Evolutionary conservation across 495 filamentous ascomycete species (phyloP).

Genomic region (Lophiostoma macrostomum): DNA sequence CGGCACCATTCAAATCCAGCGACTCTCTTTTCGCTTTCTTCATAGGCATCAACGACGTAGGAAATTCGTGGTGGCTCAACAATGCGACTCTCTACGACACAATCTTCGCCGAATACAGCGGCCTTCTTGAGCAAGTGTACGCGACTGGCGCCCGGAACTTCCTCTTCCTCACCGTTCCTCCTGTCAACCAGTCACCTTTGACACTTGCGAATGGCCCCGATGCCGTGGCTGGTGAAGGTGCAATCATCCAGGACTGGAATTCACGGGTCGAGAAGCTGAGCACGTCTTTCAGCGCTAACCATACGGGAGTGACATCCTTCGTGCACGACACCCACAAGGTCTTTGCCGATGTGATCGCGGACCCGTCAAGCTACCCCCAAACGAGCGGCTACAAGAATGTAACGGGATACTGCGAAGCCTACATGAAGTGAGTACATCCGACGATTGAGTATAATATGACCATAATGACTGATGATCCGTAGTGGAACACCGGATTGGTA

Average conservation of each 20-base stretch:
- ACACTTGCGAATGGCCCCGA: constrained; percentile 35
- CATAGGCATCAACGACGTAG: constrained; percentile 80
- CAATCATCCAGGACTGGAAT: constrained; percentile 37
- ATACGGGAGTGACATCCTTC: constrained; percentile 34
- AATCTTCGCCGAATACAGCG: constrained; percentile 59
- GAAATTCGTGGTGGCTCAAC: constrained; percentile 57
- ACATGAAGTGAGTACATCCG: constrained; percentile 50
- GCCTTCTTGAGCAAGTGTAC: constrained; percentile 55
- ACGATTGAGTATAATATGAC: too few relatives aligned
- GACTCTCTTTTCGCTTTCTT: constrained; percentile 63
- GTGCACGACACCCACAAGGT: constrained; percentile 37
- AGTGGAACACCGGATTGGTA: constrained; percentile 52
- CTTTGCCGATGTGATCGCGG: constrained; percentile 34
- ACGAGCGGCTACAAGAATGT: constrained; percentile 50
- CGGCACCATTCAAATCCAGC: constrained; percentile 56
- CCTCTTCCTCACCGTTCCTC: constrained; percentile 71
- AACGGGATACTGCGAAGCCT: constrained; percentile 52
- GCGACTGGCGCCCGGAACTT: constrained; percentile 67
- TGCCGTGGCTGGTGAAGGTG: constrained; percentile 19
- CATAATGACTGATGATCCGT: constrained; percentile 17
- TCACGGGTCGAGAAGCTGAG: constrained; percentile 26
- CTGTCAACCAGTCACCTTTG: constrained; percentile 63
- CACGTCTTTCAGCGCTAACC: constrained; percentile 17
- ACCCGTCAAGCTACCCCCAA: constrained; percentile 34
- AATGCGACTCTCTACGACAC: constrained; percentile 47